A percentile compares a stretch with the other conserved stretches of the same genome.
Conservation (phyloP, 75 land plant species). For the Ceratopteris richardii region DNA sequence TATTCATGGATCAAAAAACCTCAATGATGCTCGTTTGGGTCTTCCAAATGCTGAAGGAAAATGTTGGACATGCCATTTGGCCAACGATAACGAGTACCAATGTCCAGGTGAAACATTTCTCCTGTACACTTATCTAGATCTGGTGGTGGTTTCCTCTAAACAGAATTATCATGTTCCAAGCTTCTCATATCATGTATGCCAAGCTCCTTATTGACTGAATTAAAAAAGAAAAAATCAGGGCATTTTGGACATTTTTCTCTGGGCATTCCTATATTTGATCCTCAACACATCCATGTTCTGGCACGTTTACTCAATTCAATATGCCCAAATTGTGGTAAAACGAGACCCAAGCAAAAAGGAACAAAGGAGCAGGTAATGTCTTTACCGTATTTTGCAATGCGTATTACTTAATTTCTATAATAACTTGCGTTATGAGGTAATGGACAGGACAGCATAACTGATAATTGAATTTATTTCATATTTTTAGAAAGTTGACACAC, state of each 20-base stretch:
- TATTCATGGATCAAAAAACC: neutral
- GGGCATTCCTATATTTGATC: constrained; percentile 16
- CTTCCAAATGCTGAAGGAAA: constrained; percentile 10
- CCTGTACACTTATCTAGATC: too few species aligned
- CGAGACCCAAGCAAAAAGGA: too few species aligned
- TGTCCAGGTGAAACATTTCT: too few species aligned
- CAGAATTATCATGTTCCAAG: too few species aligned
- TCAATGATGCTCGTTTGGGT: constrained; percentile 17
- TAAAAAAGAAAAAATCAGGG: constrained; percentile 7
- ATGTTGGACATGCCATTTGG: constrained; percentile 16
- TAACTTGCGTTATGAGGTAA: too few species aligned
- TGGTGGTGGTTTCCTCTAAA: too few species aligned
- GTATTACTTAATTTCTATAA: too few species aligned
- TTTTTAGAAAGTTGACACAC: too few species aligned
- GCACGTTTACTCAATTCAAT: constrained; percentile 12
- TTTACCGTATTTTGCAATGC: too few species aligned
- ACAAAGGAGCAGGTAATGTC: too few species aligned
- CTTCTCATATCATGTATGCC: neutral
- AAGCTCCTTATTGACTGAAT: neutral
- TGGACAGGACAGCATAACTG: too few species aligned
- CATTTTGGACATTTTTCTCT: constrained; percentile 27
- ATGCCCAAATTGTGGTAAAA: constrained; percentile 11
- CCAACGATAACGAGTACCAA: constrained; percentile 6
- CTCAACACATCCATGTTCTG: constrained; percentile 17
- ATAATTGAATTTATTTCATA: too few species aligned